Base-by-base conservation (phyloP, 2,329 filamentous ascomycete species). In the Aaosphaeria pasadenensis region DNA sequence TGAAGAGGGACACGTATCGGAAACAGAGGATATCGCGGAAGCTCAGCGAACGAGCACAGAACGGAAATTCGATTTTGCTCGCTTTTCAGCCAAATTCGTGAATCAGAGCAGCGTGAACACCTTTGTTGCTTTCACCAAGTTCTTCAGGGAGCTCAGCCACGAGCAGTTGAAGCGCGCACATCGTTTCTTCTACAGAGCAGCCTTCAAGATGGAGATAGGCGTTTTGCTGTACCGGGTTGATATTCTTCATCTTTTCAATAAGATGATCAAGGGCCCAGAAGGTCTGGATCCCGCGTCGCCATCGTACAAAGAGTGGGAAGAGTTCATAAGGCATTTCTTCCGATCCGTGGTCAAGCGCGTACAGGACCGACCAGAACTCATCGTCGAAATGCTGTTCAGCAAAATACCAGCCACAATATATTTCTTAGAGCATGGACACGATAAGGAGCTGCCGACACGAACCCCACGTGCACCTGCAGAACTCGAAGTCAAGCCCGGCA, bases 331-430 rank as follows among this genome's bases (percentile, higher is more conserved):
- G 67, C 91, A 96, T 60, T 80, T 97, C 36, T 81, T 96, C 55
- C 85, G 86, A 57, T 87, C 86, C 62, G 87, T 92, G 54, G 80
- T 89, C 46, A 91, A 88, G 63, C 95, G 94, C 71, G 79, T 97
- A 1, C 82, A 94, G 52, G 85, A 96, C 57, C 82, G 91, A 39
- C 91, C 91, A 0, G 89, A 92, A 53, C 76, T 96, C 38, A 80
- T 95, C 43, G 86, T 95, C 1, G 94, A 99, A 71, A 83, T 99
- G 79, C 77, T 99, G 11, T 99, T 99, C 71, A 95, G 89, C 69
- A 99, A 99, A 70, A 87, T 91, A 48, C 86, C 85, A 44, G 81
- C 82, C 41, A 96, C 89, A 0, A 81, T 90, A 1, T 89, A 88
- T 70, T 97, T 90, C 65, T 79, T 99, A 5, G 91, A 97, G 64